Conservation (phyloP, 2,329 filamentous ascomycete genomes). For the Golovinomyces cichoracearum region DNA sequence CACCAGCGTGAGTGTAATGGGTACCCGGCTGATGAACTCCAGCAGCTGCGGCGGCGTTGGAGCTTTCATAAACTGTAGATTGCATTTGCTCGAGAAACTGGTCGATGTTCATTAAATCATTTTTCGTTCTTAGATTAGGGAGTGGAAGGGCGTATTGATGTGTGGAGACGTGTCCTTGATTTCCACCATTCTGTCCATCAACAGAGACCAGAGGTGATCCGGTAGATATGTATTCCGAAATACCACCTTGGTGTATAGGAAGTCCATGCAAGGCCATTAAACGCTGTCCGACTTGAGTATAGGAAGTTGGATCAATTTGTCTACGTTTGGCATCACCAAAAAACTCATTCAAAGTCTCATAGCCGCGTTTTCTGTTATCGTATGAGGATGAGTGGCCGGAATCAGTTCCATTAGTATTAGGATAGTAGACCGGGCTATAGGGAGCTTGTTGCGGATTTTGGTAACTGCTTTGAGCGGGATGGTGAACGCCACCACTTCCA, state of each 20-base stretch:
- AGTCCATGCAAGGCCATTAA: slow-evolving; percentile 56
- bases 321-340: slow-evolving; percentile 81
- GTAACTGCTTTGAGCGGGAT: slow-evolving; percentile 25
- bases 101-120: slow-evolving; percentile 78
- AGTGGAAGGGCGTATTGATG: slow-evolving; percentile 71
- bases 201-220: slow-evolving; percentile 29
- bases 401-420: slow-evolving; percentile 37
- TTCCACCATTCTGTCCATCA: slow-evolving; percentile 20
- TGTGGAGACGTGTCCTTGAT: slow-evolving; percentile 34
- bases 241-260: slow-evolving; percentile 29
- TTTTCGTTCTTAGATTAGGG: slow-evolving; percentile 73
- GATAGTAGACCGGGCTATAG: slow-evolving; percentile 58
- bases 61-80: slow-evolving; percentile 81
- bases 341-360: slow-evolving; percentile 76
- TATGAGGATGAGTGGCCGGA: slow-evolving; percentile 35
- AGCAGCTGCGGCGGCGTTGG: slow-evolving; percentile 52
- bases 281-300: slow-evolving; percentile 70
- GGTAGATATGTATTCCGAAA: slow-evolving; percentile 29
- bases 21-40: slow-evolving; percentile 50
- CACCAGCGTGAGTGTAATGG: slow-evolving; percentile 32
- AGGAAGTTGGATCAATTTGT: slow-evolving; percentile 69
- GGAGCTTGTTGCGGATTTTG: slow-evolving; percentile 27
- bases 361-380: slow-evolving; percentile 59
- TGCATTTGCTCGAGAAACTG: slow-evolving; percentile 91
- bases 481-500: slow-evolving; percentile 26